These are phyloP conservation scores for Colletotrichum sp. DNA, from an alignment of 2,329 filamentous ascomycete genomes.

Conservation along the genomic window DNA sequence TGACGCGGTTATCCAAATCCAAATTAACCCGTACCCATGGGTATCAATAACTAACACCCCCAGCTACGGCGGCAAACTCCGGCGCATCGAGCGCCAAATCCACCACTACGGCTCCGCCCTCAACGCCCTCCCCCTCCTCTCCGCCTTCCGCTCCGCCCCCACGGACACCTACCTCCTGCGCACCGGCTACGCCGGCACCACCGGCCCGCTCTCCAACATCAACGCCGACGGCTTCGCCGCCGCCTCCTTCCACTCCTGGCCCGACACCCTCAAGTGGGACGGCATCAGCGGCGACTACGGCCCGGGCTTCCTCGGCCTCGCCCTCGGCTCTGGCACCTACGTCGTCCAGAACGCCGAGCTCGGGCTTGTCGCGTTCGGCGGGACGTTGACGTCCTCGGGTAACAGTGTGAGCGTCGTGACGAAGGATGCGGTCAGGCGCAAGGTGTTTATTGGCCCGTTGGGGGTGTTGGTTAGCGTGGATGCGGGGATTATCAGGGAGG, in stretches of 20 bases:
- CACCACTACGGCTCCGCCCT: constrained; percentile 67
- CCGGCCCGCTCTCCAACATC: constrained; percentile 60
- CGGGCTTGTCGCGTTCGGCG: constrained; percentile 55
- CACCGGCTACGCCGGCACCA: constrained; percentile 58
- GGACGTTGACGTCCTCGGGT: constrained; percentile 33
- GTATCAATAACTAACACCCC: not conserved
- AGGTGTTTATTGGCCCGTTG: constrained; percentile 52
- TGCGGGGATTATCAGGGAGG: constrained; percentile 44
- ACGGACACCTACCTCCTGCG: constrained; percentile 55
- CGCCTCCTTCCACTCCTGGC: constrained; percentile 62
- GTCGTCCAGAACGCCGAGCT: constrained; percentile 48
- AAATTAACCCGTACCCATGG: not conserved
- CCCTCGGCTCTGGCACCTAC: constrained; percentile 55
- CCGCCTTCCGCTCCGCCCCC: constrained; percentile 51
- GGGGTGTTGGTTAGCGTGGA: constrained; percentile 45
- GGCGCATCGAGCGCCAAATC: constrained; percentile 53
- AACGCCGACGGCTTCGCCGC: constrained; percentile 58
- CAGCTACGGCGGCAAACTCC: constrained; percentile 47
- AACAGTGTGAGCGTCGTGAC: constrained; percentile 40
- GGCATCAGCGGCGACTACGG: constrained; percentile 64
- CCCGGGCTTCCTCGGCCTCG: constrained; percentile 55
- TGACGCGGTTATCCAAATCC: not conserved
- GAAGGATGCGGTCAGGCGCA: constrained; percentile 49
- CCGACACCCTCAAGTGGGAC: constrained; percentile 62
- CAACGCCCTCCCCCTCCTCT: constrained; percentile 60